Base-by-base conservation (phyloP, 768 basidiomycete species). In the Asterophora parasitica region DNA sequence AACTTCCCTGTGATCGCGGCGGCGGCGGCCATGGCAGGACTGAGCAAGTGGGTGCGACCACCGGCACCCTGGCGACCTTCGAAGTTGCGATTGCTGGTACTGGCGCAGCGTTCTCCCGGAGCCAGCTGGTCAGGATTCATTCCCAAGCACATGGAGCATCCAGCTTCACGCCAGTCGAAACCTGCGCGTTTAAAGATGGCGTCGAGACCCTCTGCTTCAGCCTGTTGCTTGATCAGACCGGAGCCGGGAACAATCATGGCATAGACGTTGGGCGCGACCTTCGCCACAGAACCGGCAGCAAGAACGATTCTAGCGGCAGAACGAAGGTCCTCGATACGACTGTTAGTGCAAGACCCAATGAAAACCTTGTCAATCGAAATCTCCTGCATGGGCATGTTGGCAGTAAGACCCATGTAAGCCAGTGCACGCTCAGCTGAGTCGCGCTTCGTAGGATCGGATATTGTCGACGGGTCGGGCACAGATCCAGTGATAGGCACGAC, bases 241-340 rank as follows among this genome's bases (percentile, higher is more conserved):
- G 92, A 94, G 17, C 92, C 92, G 2, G 92, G 92, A 34, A 95
- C 92, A 53, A 94, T 75, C 91, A 95, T 93, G 4, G 91, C 92
- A 44, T 86, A 72, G 28, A 94, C 80, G 52, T 75, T 75, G 9
- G 81, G 68, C 16, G 90, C 78, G 32, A 94, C 85, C 60, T 83
- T 84, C 39, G 85, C 81, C 20, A 83, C 78, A 11, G 78, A 74
- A 35, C 86, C 86, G 43, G 84, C 83, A 44, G 87, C 82, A 13
- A 90, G 63, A 44, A 92, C 72, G 55, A 95, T 79, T 58, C 76
- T 77, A 12, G 87, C 88, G 27, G 92, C 92, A 2, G 90, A 85
- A 49, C 92, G 86, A 42, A 95, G 76, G 67, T 95, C 92, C 66
- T 93, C 92, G 51, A 95, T 91, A 38, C 92, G 88, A 58, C 88